Evolutionary conservation across 768 basidiomycete species (phyloP), one percentile per base, ranked within the genome.

Genomic region (Mycena crocata): DNA sequence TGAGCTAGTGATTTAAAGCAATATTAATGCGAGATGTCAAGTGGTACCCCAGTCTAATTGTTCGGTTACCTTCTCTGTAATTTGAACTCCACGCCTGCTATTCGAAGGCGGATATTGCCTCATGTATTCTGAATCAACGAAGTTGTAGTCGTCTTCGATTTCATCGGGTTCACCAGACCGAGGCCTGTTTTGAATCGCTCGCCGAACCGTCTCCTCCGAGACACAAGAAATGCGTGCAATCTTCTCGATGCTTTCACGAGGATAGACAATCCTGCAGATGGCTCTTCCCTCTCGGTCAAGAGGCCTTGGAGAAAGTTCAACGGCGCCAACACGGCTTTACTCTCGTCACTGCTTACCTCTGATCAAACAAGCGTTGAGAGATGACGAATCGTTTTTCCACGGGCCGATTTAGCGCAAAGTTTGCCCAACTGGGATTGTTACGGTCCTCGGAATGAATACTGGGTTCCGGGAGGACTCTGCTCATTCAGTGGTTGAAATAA

Each of bases 221-320:
- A 61, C 59, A 31, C 37, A 50, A 17, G 48, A 60, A 49, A 60
- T 40, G 26, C 28, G 60, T 23, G 60, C 60, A 15, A 61, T 61
- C 9, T 30, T 21, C 24, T 44, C 34, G 28, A 61, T 45, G 14
- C 15, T 45, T 15, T 40, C 50, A 19, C 52, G 60, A 0, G 50
- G 9, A 24, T 61, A 52, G 8, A 61, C 60, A 17, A 61, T 61
- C 17, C 60, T 15, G 24, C 59, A 61, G 12, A 61, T 61, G 1
- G 49, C 59, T 34, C 60, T 28, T 1, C 60, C 50, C 1, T 21
- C 60, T 15, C 60, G 23, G 23, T 61, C 50, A 28, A 52, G 31
- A 1, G 40, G 40, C 24, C 50, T 60, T 5, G 30, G n/a, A 30
- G n/a, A 34, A 15, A 12, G 15, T 19, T 19, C 12, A 2, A 32